A percentile compares a stretch with the other conserved stretches of the same genome.
phyloP scores from a whole-genome alignment of 768 basidiomycete genomes.

The Kwoniella sp. region DNA sequence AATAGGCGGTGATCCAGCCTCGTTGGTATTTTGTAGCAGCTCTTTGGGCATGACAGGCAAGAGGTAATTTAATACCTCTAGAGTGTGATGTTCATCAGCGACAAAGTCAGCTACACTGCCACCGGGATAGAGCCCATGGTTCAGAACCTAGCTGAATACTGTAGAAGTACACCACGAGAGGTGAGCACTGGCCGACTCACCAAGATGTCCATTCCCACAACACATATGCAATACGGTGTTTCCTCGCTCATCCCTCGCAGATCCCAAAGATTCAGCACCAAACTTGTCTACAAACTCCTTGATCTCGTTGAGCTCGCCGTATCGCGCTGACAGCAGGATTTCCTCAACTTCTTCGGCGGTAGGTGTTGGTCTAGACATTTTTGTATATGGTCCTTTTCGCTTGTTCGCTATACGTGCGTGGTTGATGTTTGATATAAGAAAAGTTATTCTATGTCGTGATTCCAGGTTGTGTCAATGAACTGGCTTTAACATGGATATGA shows the following conservation, averaged over 20 bases:
- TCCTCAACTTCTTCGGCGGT: constrained; percentile 62
- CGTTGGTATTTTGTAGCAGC: constrained; percentile 67
- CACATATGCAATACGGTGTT: constrained; percentile 85
- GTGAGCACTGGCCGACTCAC: constrained; percentile 63
- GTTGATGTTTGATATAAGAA: too few relatives aligned
- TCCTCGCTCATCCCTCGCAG: constrained; percentile 70
- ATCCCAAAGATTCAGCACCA: constrained; percentile 59
- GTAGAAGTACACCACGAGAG: too few relatives aligned
- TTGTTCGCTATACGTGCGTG: too few relatives aligned
- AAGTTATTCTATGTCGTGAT: too few relatives aligned
- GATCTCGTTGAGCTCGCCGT: constrained; percentile 82
- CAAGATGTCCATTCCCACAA: constrained; percentile 82
- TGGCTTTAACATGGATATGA: not conserved
- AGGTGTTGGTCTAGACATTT: constrained; percentile 36
- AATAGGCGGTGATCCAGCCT: constrained; percentile 74
- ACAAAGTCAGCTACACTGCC: not conserved
- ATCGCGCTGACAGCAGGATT: constrained; percentile 77
- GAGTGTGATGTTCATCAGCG: not conserved
- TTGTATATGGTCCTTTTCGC: too few relatives aligned
- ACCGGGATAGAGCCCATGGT: too few relatives aligned
- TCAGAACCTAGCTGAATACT: too few relatives aligned
- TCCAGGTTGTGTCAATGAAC: not conserved
- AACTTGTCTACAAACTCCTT: constrained; percentile 66
- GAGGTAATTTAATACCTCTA: constrained; percentile 76
- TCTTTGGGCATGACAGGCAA: constrained; percentile 64